Percentiles rank a stretch among this genome's conserved stretches.
Evolutionary conservation across 345 rosid genomes (phyloP).

Genomic region (Populus davidiana): DNA sequence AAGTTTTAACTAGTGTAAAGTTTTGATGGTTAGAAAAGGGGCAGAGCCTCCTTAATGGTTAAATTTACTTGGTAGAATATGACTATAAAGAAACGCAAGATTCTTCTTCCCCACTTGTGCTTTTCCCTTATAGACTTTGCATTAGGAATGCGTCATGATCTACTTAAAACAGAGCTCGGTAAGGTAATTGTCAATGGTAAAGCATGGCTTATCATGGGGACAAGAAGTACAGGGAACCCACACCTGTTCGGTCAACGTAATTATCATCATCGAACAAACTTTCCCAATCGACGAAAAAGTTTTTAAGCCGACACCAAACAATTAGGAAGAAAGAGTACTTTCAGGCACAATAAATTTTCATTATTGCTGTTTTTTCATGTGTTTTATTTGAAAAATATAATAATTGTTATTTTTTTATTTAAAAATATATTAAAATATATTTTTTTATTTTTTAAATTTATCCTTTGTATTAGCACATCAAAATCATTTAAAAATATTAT

Average conservation of each 20-base stretch:
- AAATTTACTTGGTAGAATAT: too few relatives aligned
- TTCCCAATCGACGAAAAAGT: neutral
- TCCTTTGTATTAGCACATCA: too few relatives aligned
- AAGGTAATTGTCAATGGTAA: neutral
- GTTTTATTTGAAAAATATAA: too few relatives aligned
- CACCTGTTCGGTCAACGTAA: constrained; percentile 4
- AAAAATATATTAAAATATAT: too few relatives aligned
- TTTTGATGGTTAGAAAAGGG: too few relatives aligned
- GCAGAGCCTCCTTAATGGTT: too few relatives aligned
- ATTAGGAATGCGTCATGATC: constrained; percentile 18
- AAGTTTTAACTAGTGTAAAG: too few relatives aligned
- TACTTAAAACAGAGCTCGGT: neutral
- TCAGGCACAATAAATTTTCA: neutral
- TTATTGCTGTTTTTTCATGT: neutral
- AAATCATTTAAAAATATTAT: too few relatives aligned
- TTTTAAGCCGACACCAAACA: constrained; percentile 8
- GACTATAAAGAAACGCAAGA: too few relatives aligned
- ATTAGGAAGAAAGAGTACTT: constrained; percentile 13
- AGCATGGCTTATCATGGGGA: neutral
- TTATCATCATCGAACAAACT: constrained; percentile 10
- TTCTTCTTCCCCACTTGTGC: too few relatives aligned
- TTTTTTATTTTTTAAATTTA: too few relatives aligned
- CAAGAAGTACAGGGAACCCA: neutral
- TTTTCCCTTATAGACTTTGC: neutral
- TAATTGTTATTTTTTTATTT: too few relatives aligned